Percentiles rank a stretch among this genome's conserved stretches.
phyloP scores from a whole-genome alignment of 306 rosid species.

The Rosa persica region DNA sequence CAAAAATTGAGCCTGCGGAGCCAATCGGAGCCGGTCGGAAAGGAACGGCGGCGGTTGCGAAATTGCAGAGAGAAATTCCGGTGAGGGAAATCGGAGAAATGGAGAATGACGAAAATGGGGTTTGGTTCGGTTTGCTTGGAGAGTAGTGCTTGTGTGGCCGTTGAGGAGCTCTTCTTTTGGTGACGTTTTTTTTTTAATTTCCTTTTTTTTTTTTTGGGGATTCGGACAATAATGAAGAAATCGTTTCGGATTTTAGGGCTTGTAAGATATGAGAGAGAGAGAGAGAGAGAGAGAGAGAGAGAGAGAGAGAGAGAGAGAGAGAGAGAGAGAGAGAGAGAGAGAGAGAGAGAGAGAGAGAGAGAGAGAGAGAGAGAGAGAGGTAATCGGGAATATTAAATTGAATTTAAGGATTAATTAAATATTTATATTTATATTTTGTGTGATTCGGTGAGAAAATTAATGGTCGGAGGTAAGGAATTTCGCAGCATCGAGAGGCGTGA shows the following conservation, averaged over 20 bases:
- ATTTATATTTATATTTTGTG: not conserved
- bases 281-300: not conserved
- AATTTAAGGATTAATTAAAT: conserved; percentile 16
- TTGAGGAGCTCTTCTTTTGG: conserved; percentile 3
- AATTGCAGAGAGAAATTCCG: not conserved
- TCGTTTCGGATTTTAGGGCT: not conserved
- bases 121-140: conserved; percentile 10
- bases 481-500: conserved; percentile 51
- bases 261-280: too few relatives aligned
- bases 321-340: not conserved
- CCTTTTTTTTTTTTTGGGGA: conserved; percentile 4
- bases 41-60: conserved; percentile 1
- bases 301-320: not conserved
- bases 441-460: conserved; percentile 6
- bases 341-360: not conserved
- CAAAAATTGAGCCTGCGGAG: not conserved
- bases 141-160: conserved; percentile 16
- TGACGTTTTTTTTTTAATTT: conserved; percentile 1
- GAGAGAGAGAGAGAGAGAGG: conserved; percentile 1
- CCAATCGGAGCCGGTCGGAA: conserved; percentile 14
- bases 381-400: not conserved
- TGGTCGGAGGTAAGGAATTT: conserved; percentile 70
- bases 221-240: conserved; percentile 31
- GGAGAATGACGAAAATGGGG: conserved; percentile 1
- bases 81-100: not conserved